Conservation (phyloP, 2,329 filamentous ascomycete genomes). For the Colletotrichum shisoi region DNA sequence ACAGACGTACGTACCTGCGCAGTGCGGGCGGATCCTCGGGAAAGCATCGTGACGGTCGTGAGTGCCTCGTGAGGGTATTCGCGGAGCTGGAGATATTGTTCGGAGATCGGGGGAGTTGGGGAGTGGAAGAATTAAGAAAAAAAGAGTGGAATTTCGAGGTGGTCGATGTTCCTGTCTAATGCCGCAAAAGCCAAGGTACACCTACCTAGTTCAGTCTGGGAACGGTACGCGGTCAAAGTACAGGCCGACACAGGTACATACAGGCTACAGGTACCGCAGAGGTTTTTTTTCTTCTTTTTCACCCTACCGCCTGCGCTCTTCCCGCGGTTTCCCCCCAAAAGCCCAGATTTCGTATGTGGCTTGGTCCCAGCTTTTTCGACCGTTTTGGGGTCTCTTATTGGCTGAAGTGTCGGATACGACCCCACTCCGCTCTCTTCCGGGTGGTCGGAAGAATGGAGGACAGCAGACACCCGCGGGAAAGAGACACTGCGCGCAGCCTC, state of each 20-base stretch:
- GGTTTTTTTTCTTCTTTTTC: not conserved
- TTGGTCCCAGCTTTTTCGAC: not conserved
- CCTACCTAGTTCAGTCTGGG: slow-evolving; percentile 9
- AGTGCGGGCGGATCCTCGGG: slow-evolving; percentile 64
- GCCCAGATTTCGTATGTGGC: slow-evolving; percentile 28
- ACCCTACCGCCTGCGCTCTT: no score
- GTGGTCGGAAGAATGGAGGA: slow-evolving; percentile 29
- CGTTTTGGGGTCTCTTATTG: slow-evolving; percentile 18
- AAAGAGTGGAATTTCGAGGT: slow-evolving; percentile 34
- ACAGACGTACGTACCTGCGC: slow-evolving; percentile 63
- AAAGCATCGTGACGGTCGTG: slow-evolving; percentile 59
- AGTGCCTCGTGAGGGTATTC: slow-evolving; percentile 38
- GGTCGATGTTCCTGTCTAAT: slow-evolving; percentile 30
- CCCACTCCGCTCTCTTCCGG: slow-evolving; percentile 19
- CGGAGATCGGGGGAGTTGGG: slow-evolving; percentile 22
- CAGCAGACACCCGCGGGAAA: slow-evolving; percentile 32
- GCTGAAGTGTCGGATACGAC: not conserved
- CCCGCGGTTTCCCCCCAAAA: not conserved
- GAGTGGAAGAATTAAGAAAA: slow-evolving; percentile 32
- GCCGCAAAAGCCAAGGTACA: slow-evolving; percentile 31
- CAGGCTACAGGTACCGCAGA: not conserved
- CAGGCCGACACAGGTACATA: slow-evolving; percentile 2
- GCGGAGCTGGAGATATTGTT: slow-evolving; percentile 23
- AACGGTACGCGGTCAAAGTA: slow-evolving; percentile 19
- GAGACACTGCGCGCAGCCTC: slow-evolving; percentile 21